Evolutionary conservation across 148 eudicot genomes (phyloP).

Genomic region (Limonium bicolor): DNA sequence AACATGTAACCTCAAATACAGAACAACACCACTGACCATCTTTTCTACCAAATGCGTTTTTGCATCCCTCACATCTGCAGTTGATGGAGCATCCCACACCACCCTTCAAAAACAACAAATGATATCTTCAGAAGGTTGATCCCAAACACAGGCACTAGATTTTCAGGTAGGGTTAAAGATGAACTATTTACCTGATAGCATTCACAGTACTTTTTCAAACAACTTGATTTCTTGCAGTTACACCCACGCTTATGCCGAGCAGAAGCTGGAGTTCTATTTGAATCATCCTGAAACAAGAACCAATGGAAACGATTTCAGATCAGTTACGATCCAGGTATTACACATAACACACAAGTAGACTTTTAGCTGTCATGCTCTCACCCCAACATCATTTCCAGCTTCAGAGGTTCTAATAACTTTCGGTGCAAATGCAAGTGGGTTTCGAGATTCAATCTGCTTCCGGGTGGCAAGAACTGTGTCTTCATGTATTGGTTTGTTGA

Average conservation of each 20-base stretch:
- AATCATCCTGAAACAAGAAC: slow-evolving; percentile 46
- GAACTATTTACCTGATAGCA: slow-evolving; percentile 99
- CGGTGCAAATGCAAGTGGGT: slow-evolving; percentile 98
- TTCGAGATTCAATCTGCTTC: slow-evolving; percentile 92
- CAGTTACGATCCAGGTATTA: background rate
- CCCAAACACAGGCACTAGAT: too few species aligned
- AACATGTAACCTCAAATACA: background rate
- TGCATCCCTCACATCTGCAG: slow-evolving; percentile 94
- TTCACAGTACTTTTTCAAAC: slow-evolving; percentile 96
- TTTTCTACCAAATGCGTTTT: slow-evolving; percentile 83
- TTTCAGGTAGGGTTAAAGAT: too few species aligned
- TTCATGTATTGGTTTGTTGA: slow-evolving; percentile 91
- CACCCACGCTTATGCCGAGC: slow-evolving; percentile 98
- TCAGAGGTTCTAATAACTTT: slow-evolving; percentile 74
- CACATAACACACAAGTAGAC: slow-evolving; percentile 1
- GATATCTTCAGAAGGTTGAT: slow-evolving; percentile 1
- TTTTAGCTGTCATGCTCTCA: slow-evolving; percentile 6
- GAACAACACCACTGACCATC: slow-evolving; percentile 40
- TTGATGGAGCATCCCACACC: slow-evolving; percentile 94
- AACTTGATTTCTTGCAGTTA: slow-evolving; percentile 94
- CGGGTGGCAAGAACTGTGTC: slow-evolving; percentile 87
- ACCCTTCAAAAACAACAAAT: slow-evolving; percentile 35
- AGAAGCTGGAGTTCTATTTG: slow-evolving; percentile 83
- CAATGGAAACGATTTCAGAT: background rate
- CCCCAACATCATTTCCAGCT: slow-evolving; percentile 40